phyloP scores from a whole-genome alignment of 1,284 basidiomycete genomes.

The Ustilago shanxiensis region DNA sequence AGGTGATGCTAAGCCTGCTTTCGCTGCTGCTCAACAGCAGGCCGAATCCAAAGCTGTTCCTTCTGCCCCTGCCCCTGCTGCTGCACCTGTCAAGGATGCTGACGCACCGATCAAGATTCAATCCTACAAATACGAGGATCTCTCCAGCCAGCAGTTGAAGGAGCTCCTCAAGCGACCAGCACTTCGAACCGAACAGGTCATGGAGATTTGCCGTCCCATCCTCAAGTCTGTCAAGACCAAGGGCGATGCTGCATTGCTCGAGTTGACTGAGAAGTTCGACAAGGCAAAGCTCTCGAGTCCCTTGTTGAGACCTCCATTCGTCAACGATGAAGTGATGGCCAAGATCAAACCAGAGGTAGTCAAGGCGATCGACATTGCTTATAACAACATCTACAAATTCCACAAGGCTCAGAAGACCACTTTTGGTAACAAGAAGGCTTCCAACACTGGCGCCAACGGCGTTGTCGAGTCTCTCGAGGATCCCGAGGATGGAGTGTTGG shows the following conservation, averaged over 20 bases:
- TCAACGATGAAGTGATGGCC: conserved; percentile 73
- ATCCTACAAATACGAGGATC: conserved; percentile 58
- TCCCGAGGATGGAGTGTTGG: conserved; percentile 75
- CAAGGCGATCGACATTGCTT: conserved; percentile 89
- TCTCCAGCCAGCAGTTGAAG: conserved; percentile 76
- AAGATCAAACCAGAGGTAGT: conserved; percentile 73
- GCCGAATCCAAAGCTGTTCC: conserved; percentile 59
- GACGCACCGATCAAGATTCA: conserved; percentile 72
- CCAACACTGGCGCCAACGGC: conserved; percentile 26
- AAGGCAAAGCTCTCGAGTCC: conserved; percentile 77
- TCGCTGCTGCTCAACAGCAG: conserved; percentile 72
- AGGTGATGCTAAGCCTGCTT: conserved; percentile 94
- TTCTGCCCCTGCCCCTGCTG: conserved; percentile 23
- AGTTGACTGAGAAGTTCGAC: conserved; percentile 94
- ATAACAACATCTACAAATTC: conserved; percentile 81
- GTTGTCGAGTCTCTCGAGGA: conserved; percentile 71
- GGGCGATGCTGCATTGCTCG: conserved; percentile 88
- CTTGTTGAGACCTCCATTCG: conserved; percentile 62
- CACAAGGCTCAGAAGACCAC: conserved; percentile 69
- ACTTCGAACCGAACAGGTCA: conserved; percentile 92
- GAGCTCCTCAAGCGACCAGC: conserved; percentile 89
- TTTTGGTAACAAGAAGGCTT: conserved; percentile 73
- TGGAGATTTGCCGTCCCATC: conserved; percentile 93
- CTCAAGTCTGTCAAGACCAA: conserved; percentile 85
- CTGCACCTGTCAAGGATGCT: conserved; percentile 62